Base-by-base conservation (phyloP, 2,329 filamentous ascomycete species). In the Curvularia eragrostidis region DNA sequence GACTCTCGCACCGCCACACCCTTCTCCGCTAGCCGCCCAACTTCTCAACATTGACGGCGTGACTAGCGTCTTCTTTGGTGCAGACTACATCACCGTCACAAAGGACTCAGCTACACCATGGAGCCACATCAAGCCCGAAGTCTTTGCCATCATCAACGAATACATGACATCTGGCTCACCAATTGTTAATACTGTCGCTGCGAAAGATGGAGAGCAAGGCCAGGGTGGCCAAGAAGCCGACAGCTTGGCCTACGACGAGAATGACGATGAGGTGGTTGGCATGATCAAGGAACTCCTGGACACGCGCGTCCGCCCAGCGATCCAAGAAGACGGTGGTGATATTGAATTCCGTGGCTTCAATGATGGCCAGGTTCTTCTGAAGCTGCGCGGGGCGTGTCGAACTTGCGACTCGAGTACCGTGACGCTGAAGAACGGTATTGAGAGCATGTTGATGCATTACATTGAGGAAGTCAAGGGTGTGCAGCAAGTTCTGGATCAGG, bases 281-380 rank as follows among this genome's bases (percentile, higher is more conserved):
- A 98, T 98, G 95, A 98, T 99, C 80, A 97, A 98, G 81, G 95
- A 99, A 80, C 82, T 99, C 30, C 83, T 99, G 34, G 95, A 99
- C 79, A 99, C 95, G 24, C 85, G 95, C 61, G 97, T 99, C 72
- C 85, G 95, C 42, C 95, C 95, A 0, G 91, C 94, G 1, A 99
- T 99, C 62, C 95, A 98, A 77, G 95, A 98, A 76, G 95, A 99
- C 68, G 95, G 95, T 47, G 95, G 95, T 44, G 95, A 99, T 75
- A 98, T 99, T 71, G 95, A 99, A 77, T 96, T 94, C 76, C 84
- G 91, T 18, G 94, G 94, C 1, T 98, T 98, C 70, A 85, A 93
- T 66, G 85, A 92, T 67, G 95, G 95, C 0, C 85, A 89, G 62
- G 95, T 97, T n/a, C 76, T 87, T 68, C 75, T 97, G 70, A 97